Percentiles rank a stretch among this genome's conserved stretches.
Evolutionary conservation across 1,284 basidiomycete species (phyloP).

Genomic region (Trichosporon sp.): DNA sequence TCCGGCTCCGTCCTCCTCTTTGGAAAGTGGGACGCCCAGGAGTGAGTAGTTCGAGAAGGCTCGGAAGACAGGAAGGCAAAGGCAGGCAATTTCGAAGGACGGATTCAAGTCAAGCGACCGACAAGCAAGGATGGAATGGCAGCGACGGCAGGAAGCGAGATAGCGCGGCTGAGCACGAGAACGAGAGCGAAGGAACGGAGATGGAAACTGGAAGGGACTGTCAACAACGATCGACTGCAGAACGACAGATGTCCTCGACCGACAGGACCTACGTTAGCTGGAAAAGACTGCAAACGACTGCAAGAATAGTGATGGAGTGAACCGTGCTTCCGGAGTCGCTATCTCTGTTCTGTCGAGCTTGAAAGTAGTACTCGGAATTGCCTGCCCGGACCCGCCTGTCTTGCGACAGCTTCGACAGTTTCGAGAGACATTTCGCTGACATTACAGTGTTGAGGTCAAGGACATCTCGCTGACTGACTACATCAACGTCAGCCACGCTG

Average conservation of each 20-base stretch:
- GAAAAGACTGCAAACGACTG: background rate
- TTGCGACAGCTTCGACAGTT: background rate
- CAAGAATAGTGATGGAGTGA: background rate
- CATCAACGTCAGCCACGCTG: constrained; percentile 98
- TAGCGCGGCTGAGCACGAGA: background rate
- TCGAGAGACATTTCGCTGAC: background rate
- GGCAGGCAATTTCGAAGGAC: background rate
- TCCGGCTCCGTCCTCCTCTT: constrained; percentile 84
- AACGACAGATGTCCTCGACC: background rate
- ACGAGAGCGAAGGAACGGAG: background rate
- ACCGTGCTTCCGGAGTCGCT: background rate
- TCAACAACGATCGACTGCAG: background rate
- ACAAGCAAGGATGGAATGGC: background rate
- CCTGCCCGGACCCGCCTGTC: background rate
- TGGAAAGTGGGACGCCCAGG: constrained; percentile 94
- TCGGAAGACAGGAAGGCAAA: background rate
- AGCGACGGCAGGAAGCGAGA: background rate
- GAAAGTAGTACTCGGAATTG: background rate
- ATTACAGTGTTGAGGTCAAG: constrained; percentile 88
- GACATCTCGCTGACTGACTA: constrained; percentile 99
- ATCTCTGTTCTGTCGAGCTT: background rate
- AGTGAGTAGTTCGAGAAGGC: constrained; percentile 65
- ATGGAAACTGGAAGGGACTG: background rate
- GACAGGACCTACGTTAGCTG: background rate
- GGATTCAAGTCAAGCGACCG: background rate